Conservation (phyloP, 116 monocot species). For the Thalassia testudinum region DNA sequence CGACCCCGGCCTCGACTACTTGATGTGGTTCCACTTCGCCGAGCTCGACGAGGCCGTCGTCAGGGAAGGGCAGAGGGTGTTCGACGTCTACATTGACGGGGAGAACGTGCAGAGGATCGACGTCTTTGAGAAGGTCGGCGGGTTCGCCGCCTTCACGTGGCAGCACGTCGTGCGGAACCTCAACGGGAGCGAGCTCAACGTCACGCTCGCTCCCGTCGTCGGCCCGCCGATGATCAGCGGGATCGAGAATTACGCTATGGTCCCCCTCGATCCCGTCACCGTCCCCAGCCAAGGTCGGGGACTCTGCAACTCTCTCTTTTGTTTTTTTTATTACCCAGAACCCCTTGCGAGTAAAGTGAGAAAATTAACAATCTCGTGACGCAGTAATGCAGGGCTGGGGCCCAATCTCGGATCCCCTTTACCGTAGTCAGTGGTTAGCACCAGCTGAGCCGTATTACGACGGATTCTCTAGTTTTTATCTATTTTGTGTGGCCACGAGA, state of each 20-base stretch:
- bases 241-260: constrained; percentile 90
- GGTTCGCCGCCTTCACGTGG: constrained; percentile 67
- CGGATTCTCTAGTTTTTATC: neutral
- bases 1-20: constrained; percentile 61
- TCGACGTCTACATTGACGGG: constrained; percentile 44
- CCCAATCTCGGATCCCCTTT: too few relatives aligned
- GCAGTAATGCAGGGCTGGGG: too few relatives aligned
- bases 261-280: constrained; percentile 44
- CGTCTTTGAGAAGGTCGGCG: constrained; percentile 56
- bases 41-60: constrained; percentile 60
- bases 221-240: constrained; percentile 73
- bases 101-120: constrained; percentile 47
- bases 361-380: too few relatives aligned
- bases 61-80: constrained; percentile 61
- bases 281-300: constrained; percentile 52
- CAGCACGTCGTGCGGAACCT: constrained; percentile 54
- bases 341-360: too few relatives aligned
- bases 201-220: constrained; percentile 56
- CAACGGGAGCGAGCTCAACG: constrained; percentile 35
- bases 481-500: neutral
- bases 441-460: too few relatives aligned
- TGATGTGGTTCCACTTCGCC: constrained; percentile 91
- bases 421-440: too few relatives aligned
- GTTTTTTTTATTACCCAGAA: neutral
- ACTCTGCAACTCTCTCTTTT: neutral